phyloP scores from a whole-genome alignment of 2,329 filamentous ascomycete species.

The Botrytis cinerea region DNA sequence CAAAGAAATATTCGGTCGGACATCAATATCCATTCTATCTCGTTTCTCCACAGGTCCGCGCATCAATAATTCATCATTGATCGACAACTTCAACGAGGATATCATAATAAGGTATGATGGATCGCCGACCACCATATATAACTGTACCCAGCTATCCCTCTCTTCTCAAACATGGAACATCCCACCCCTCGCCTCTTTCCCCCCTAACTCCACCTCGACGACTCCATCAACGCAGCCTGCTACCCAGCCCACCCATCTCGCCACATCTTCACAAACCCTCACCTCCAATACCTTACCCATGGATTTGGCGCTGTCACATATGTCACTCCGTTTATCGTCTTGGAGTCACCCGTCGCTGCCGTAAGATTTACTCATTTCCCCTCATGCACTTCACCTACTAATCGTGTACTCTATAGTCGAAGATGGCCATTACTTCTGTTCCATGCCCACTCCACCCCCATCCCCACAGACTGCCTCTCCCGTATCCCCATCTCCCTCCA shows the following conservation, averaged over 20 bases:
- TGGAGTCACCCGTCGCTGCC: conserved; percentile 42
- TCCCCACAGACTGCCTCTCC: conserved; percentile 5
- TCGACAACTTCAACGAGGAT: background rate
- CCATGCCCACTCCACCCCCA: conserved; percentile 19
- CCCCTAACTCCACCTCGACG: conserved; percentile 22
- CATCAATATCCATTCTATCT: background rate
- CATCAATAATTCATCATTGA: background rate
- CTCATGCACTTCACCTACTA: background rate
- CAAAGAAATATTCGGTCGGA: background rate
- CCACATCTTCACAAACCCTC: conserved; percentile 27
- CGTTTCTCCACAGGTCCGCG: background rate
- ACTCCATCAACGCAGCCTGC: conserved; percentile 19
- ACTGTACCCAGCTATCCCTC: conserved; percentile 17
- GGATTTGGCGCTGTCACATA: conserved; percentile 43
- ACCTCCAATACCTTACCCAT: conserved; percentile 38
- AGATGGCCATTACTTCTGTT: conserved; percentile 34
- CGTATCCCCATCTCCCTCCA: background rate
- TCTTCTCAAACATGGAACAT: conserved; percentile 7
- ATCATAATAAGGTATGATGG: conserved; percentile 3
- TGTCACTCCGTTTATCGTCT: conserved; percentile 41
- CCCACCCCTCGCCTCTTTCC: conserved; percentile 15
- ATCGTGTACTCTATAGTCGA: conserved; percentile 25
- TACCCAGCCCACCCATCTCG: conserved; percentile 21
- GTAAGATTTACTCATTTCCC: background rate
- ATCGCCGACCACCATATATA: conserved; percentile 13